Evolutionary conservation across 2,329 filamentous ascomycete species (phyloP).

Genomic region (Exserohilum rostratum): DNA sequence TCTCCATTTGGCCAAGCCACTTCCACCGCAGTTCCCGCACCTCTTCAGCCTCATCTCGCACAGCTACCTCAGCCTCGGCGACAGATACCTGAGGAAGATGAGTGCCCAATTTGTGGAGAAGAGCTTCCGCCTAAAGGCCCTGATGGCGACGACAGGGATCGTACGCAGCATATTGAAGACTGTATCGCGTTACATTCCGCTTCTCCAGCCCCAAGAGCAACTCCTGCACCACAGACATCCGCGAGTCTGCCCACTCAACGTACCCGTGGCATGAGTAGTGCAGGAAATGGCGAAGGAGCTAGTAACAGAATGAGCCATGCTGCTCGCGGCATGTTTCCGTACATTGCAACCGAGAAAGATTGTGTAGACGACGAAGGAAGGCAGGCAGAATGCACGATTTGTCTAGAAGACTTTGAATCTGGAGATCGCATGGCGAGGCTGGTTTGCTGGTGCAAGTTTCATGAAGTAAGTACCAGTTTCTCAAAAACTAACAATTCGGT

Average conservation of each 20-base stretch:
- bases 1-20: slow-evolving; percentile 25
- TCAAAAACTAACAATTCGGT: too few relatives aligned
- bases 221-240: slow-evolving; percentile 27
- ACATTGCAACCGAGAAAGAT: slow-evolving; percentile 68
- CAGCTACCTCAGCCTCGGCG: slow-evolving; percentile 32
- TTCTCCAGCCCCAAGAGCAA: slow-evolving; percentile 22
- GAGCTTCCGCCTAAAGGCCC: slow-evolving; percentile 66
- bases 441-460: slow-evolving; percentile 69
- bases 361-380: slow-evolving; percentile 61
- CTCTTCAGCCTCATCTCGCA: slow-evolving; percentile 19
- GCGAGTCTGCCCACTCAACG: slow-evolving; percentile 37
- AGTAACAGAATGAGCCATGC: slow-evolving; percentile 35
- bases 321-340: slow-evolving; percentile 55
- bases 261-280: slow-evolving; percentile 43
- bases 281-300: slow-evolving; percentile 32
- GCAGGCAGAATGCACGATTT: slow-evolving; percentile 66
- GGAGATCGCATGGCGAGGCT: slow-evolving; percentile 65
- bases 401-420: slow-evolving; percentile 67
- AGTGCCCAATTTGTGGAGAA: slow-evolving; percentile 76
- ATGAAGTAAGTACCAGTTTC: slow-evolving; percentile 51
- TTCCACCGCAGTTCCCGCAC: slow-evolving; percentile 18
- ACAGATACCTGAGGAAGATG: slow-evolving; percentile 69
- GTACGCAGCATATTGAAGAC: slow-evolving; percentile 54
- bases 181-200: slow-evolving; percentile 48
- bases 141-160: slow-evolving; percentile 46